These are phyloP conservation scores for Artemisia tridentata DNA, from an alignment of 129 eudicot genomes.

Conservation along the genomic window DNA sequence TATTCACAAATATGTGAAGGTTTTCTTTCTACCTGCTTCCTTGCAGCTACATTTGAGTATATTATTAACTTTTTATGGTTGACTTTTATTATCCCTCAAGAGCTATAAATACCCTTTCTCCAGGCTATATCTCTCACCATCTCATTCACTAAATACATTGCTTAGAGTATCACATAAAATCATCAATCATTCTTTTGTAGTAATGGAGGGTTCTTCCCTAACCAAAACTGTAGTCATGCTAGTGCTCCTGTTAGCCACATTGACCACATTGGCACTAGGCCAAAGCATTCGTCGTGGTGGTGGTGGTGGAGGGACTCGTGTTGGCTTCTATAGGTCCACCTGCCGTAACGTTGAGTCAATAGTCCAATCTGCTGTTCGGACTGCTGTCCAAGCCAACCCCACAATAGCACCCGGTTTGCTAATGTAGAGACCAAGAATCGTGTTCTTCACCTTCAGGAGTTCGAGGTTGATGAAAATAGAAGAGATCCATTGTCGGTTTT, in stretches of 20 bases:
- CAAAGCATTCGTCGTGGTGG: slow-evolving; percentile 16
- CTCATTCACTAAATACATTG: neutral
- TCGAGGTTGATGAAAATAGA: no score
- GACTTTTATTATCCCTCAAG: slow-evolving; percentile 1
- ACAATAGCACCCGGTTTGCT: slow-evolving; percentile 54
- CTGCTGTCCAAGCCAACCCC: slow-evolving; percentile 39
- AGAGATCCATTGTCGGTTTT: no score
- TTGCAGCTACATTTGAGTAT: neutral
- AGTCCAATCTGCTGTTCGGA: slow-evolving; percentile 41
- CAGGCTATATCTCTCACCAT: slow-evolving; percentile 4
- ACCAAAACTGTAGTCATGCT: neutral
- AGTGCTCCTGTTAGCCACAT: slow-evolving; percentile 6
- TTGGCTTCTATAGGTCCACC: slow-evolving; percentile 43
- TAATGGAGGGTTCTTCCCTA: slow-evolving; percentile 4
- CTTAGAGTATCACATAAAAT: neutral
- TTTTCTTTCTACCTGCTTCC: neutral
- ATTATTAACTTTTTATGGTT: neutral
- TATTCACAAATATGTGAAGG: neutral
- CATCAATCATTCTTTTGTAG: neutral
- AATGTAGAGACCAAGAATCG: no score
- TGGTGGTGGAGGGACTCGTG: slow-evolving; percentile 42
- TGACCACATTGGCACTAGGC: slow-evolving; percentile 33
- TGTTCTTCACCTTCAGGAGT: no score
- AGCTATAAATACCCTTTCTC: slow-evolving; percentile 7
- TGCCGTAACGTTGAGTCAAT: slow-evolving; percentile 54